Conservation (phyloP, 2,329 filamentous ascomycete species). For the Pseudogymnoascus destructans region DNA sequence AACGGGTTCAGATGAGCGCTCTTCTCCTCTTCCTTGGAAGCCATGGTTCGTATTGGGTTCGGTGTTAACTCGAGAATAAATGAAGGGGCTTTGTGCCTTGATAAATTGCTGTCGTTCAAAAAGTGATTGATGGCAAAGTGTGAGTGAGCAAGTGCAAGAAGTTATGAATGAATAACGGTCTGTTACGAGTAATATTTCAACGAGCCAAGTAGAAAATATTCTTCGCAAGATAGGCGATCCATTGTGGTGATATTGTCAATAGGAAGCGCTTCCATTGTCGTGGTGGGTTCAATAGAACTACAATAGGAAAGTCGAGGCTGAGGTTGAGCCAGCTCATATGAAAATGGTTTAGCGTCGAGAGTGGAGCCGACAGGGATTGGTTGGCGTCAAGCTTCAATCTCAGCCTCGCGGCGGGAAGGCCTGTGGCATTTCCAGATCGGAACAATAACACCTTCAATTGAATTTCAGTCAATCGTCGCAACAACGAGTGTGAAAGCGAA, state of each 20-base stretch:
- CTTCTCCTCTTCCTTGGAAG: not conserved
- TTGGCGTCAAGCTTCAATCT: not conserved
- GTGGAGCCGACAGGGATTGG: too few species aligned
- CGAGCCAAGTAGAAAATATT: not conserved
- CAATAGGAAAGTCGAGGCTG: slow-evolving; percentile 1
- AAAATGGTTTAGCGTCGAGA: too few species aligned
- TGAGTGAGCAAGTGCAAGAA: not conserved
- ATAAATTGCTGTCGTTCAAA: not conserved
- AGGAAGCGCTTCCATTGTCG: not conserved
- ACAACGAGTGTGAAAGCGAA: not conserved
- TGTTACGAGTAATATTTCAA: not conserved
- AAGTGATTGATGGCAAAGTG: not conserved
- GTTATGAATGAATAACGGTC: not conserved
- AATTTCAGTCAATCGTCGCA: not conserved
- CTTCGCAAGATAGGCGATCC: not conserved
- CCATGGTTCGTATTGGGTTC: not conserved
- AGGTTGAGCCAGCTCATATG: not conserved
- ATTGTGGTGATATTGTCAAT: not conserved
- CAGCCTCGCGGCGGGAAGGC: slow-evolving; percentile 4
- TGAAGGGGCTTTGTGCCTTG: not conserved
- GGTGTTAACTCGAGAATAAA: not conserved
- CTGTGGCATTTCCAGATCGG: not conserved
- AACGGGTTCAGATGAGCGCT: not conserved
- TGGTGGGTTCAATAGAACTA: not conserved
- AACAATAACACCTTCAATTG: not conserved